Evolutionary conservation across 495 filamentous ascomycete genomes (phyloP), one percentile per base, ranked within the genome.

Genomic region (Penicillium diatomitis): DNA sequence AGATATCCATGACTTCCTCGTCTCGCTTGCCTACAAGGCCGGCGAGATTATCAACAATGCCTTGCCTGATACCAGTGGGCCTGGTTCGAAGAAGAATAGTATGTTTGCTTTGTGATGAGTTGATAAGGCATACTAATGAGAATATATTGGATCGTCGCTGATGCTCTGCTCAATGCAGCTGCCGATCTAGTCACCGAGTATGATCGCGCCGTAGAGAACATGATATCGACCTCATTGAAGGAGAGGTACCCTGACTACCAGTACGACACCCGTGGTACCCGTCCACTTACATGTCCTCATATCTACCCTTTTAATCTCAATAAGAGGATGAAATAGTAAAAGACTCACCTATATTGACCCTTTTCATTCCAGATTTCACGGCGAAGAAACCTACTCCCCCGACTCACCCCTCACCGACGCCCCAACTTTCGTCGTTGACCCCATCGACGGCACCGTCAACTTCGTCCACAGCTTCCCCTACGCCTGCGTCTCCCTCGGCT

Each of bases 391-490:
- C 12, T 92, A 90, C 75, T 66, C 83, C 41, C 76, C 85, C 30
- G 79, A 82, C 47, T 69, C 69, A 50, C 70, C 60, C 29, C 70
- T 95, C 48, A 87, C 84, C 3, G 57, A 74, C 35, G 73, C 70
- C 2, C 89, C 89, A 1, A 95, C 89, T 40, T 95, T 95, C 69
- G 78, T 95, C 65, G 80, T 86, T 50, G 89, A 95, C 69, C 89
- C 89, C 37, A 90, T 94, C 57, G 89, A 95, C 69, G 89, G 89
- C 49, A 94, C 88, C 8, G 81, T 81, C 41, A 95, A 95, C 70
- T 95, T 95, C 57, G 79, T 95, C 5, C 89, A 95, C 68, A 73
- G 73, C 45, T 85, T 87, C 68, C 86, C 88, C 9, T 76, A 83
- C 57, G 85, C 87, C 51, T 88, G 83, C 69, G 83, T 95, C 58